phyloP scores from a whole-genome alignment of 208 protist species.

The Angomonas deanei region DNA sequence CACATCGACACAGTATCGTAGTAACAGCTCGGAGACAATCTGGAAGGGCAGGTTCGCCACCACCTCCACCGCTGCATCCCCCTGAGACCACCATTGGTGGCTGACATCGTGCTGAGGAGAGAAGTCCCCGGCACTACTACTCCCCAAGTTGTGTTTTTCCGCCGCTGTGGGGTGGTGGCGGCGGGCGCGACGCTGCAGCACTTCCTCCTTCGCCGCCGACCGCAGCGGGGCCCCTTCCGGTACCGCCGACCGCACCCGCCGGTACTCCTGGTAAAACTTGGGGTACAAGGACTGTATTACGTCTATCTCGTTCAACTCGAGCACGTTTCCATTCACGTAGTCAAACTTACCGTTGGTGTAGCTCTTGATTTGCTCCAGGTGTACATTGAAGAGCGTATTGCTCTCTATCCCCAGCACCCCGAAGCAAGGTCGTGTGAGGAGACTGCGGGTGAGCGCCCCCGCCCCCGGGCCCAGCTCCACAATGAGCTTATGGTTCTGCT shows the following conservation, averaged over 20 bases:
- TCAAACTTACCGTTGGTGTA: conserved; percentile 84
- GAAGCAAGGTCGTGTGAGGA: conserved; percentile 77
- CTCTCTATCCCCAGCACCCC: conserved; percentile 77
- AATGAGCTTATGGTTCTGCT: conserved; percentile 72
- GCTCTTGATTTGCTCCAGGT: conserved; percentile 74
- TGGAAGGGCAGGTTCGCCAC: conserved; percentile 85
- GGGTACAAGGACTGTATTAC: conserved; percentile 48
- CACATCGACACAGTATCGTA: conserved; percentile 82
- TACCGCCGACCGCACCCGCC: conserved; percentile 13
- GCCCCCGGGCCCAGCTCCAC: conserved; percentile 81
- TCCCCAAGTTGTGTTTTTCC: too few relatives aligned
- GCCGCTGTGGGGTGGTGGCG: conserved; percentile 2
- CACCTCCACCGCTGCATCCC: conserved; percentile 81
- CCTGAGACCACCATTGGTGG: conserved; percentile 74
- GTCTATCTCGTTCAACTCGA: conserved; percentile 70
- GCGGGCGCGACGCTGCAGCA: conserved; percentile 39
- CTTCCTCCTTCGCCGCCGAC: conserved; percentile 33
- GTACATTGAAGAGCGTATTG: conserved; percentile 74
- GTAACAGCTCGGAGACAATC: conserved; percentile 73
- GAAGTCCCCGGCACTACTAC: neutral
- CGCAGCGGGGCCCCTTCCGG: conserved; percentile 61
- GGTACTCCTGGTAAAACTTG: conserved; percentile 46
- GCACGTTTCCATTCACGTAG: conserved; percentile 81
- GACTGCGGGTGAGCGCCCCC: conserved; percentile 75
- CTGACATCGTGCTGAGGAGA: conserved; percentile 25